A percentile compares a stretch with the other conserved stretches of the same genome.
Evolutionary conservation across 192 early-diverging fungal species (phyloP).

Genomic region (Gaertneriomyces semiglobifer): DNA sequence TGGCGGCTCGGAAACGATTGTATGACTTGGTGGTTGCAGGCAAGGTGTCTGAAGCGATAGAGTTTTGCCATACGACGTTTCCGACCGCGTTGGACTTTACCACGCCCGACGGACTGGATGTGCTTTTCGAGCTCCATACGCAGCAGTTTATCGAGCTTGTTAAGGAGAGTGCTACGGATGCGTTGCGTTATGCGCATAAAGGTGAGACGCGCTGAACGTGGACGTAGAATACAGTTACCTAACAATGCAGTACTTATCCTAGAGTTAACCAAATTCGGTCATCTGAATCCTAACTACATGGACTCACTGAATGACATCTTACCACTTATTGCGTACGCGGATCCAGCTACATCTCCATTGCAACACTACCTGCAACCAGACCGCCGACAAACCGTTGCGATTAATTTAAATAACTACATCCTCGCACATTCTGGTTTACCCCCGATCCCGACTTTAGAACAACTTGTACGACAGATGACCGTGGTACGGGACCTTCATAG

Average conservation of each 20-base stretch:
- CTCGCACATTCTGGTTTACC: slow-evolving; percentile 51
- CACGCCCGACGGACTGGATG: slow-evolving; percentile 42
- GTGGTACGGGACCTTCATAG: slow-evolving; percentile 42
- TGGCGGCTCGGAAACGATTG: slow-evolving; percentile 40
- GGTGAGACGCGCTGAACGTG: slow-evolving; percentile 24
- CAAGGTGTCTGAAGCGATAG: slow-evolving; percentile 38
- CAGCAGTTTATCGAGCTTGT: slow-evolving; percentile 66
- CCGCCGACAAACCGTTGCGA: slow-evolving; percentile 56
- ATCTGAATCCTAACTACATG: slow-evolving; percentile 34
- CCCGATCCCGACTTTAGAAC: slow-evolving; percentile 46
- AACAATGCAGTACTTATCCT: background rate
- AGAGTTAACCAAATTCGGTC: slow-evolving; percentile 44
- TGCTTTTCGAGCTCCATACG: slow-evolving; percentile 60
- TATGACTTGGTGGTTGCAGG: slow-evolving; percentile 26
- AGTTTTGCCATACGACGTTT: slow-evolving; percentile 47
- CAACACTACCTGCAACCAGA: slow-evolving; percentile 49
- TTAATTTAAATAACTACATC: slow-evolving; percentile 60
- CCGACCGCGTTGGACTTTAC: slow-evolving; percentile 34
- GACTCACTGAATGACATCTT: slow-evolving; percentile 48
- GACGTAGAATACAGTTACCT: background rate
- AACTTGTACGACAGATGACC: slow-evolving; percentile 57
- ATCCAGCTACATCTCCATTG: slow-evolving; percentile 58
- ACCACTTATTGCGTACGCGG: slow-evolving; percentile 58
- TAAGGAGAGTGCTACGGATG: slow-evolving; percentile 41
- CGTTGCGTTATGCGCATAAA: slow-evolving; percentile 59